A percentile compares a stretch with the other conserved stretches of the same genome.
phyloP scores from a whole-genome alignment of 306 rosid species.

The Lithocarpus polystachyus region DNA sequence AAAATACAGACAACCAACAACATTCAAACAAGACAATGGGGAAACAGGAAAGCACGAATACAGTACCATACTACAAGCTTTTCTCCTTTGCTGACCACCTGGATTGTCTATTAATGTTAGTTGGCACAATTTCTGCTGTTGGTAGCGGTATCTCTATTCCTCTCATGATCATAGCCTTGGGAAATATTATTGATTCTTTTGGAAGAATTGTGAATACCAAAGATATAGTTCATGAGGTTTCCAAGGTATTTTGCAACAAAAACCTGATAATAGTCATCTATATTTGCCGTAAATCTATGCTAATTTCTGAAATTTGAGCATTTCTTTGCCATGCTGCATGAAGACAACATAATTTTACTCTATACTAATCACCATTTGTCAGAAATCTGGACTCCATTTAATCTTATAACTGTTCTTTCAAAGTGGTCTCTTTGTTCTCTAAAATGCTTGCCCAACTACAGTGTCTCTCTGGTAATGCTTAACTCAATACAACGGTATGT shows the following conservation, averaged over 20 bases:
- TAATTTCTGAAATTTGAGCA: background rate
- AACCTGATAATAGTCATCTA: background rate
- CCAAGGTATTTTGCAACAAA: conserved; percentile 32
- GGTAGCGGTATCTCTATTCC: conserved; percentile 66
- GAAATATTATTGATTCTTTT: conserved; percentile 59
- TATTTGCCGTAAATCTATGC: background rate
- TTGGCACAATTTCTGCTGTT: conserved; percentile 58
- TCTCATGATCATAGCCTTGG: conserved; percentile 60
- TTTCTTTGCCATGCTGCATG: background rate
- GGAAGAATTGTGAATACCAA: conserved; percentile 36
- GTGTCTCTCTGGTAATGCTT: background rate
- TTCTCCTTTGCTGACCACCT: conserved; percentile 75
- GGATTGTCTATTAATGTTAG: conserved; percentile 58
- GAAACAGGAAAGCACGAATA: conserved; percentile 29
- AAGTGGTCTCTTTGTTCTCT: background rate
- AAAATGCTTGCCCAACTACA: background rate
- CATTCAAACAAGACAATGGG: conserved; percentile 33
- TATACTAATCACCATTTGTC: background rate
- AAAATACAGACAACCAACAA: conserved; percentile 20
- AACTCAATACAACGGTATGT: background rate
- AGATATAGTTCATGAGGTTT: conserved; percentile 56
- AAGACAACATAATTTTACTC: background rate
- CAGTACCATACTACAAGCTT: conserved; percentile 71
- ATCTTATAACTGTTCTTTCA: background rate
- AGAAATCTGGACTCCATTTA: too few species aligned